phyloP scores from a whole-genome alignment of 257 asterid species.

The Nicotiana sylvestris region DNA sequence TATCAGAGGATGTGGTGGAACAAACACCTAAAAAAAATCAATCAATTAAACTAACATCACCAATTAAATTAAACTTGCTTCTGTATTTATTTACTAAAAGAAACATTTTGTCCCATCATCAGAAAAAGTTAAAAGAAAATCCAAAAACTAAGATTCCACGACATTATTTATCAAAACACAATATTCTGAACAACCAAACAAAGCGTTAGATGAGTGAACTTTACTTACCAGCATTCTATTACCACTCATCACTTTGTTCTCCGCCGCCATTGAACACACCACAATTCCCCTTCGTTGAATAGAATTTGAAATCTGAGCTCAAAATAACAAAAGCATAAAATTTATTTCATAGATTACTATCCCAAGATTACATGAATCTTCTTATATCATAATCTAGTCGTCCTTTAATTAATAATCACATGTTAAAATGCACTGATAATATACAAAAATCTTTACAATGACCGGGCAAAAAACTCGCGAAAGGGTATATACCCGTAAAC shows the following conservation, averaged over 20 bases:
- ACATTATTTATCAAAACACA: neutral
- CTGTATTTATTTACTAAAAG: neutral
- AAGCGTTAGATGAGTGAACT: neutral
- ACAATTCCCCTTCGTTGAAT: conserved; percentile 25
- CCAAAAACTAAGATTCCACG: neutral
- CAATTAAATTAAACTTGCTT: neutral
- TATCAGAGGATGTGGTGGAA: conserved; percentile 92
- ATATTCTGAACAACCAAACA: neutral
- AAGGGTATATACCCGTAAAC: neutral
- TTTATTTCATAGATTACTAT: neutral
- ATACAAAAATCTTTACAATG: no score
- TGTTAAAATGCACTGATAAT: no score
- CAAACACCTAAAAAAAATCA: conserved; percentile 53
- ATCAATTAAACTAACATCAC: conserved; percentile 4
- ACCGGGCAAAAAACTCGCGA: neutral
- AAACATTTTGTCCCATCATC: neutral
- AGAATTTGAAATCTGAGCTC: neutral
- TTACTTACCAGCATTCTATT: conserved; percentile 77
- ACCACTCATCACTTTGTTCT: conserved; percentile 41
- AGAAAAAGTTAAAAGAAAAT: conserved; percentile 4
- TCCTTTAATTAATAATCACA: no score
- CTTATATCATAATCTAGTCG: neutral
- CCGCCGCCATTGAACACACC: conserved; percentile 48
- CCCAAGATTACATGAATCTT: neutral
- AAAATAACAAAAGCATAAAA: neutral